Percentiles rank a stretch among this genome's conserved stretches.
Conservation (phyloP, 805 yeast species). For the Saccharomyces jurei region DNA sequence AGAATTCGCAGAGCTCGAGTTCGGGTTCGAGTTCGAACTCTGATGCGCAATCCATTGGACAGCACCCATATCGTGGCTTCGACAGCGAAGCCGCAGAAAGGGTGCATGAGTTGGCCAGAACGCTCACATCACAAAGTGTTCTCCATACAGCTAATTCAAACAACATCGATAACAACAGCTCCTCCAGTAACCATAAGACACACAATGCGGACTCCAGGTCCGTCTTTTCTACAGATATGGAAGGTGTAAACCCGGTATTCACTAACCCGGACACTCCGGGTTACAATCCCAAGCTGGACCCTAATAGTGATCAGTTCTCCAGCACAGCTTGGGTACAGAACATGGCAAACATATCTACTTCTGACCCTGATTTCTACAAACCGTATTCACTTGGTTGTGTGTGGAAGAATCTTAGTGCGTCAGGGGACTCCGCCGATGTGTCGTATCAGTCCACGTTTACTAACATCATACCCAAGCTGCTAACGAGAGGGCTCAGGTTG, state of each 20-base stretch:
- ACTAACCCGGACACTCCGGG: conserved; percentile 9
- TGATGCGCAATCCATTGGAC: conserved; percentile 1
- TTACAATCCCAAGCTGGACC: conserved; percentile 44
- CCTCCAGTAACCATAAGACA: background rate
- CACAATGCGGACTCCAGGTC: conserved; percentile 8
- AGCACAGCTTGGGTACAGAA: conserved; percentile 64
- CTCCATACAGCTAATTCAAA: background rate
- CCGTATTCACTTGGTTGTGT: conserved; percentile 54
- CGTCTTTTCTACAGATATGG: conserved; percentile 7
- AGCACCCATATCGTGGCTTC: conserved; percentile 31
- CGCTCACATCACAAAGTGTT: conserved; percentile 20
- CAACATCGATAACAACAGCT: background rate
- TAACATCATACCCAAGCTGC: conserved; percentile 34
- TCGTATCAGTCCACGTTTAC: conserved; percentile 56
- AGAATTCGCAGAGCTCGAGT: background rate
- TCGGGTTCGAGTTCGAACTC: background rate
- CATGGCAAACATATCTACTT: conserved; percentile 42
- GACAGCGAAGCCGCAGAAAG: conserved; percentile 28
- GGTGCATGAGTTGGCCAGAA: conserved; percentile 36
- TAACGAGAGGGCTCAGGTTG: conserved; percentile 16
- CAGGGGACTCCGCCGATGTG: conserved; percentile 59
- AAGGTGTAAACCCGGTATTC: conserved; percentile 23
- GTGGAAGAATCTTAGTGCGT: conserved; percentile 50
- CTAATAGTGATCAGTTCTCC: conserved; percentile 49
- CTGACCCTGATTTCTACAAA: conserved; percentile 56